Base-by-base conservation (phyloP, 2,329 filamentous ascomycete species). In the Diplodia corticola region DNA sequence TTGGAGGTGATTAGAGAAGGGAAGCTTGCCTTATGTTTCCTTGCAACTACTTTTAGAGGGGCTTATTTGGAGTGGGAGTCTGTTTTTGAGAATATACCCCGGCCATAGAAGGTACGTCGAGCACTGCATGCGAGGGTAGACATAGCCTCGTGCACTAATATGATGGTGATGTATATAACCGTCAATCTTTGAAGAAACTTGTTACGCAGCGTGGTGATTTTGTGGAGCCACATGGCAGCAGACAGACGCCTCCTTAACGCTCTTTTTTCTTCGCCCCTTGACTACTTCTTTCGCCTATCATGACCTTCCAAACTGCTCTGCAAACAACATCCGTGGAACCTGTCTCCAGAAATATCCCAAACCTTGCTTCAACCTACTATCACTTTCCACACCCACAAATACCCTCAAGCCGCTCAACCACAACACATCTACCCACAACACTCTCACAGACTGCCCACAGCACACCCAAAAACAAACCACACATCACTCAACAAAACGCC, bases 101-200 rank as follows among this genome's bases (percentile, higher is more conserved):
- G 57, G 57, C 44, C 57, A 61, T 61, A 49, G 57, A 61, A 30
- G 57, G 57, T 49, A 49, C 44, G 26, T 61, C 40, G n/a, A 35
- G 57, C 40, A 49, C 44, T 35, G 37, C 57, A 49, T 61, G 4
- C 12, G 26, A 49, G 57, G 57, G 24, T 35, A 44, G 7, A 24
- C 9, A 49, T 2, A 33, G 44, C 24, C 44, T 49, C 44, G 44
- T 49, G 26, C 40, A 15, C 12, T 33, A 49, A 24, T 49, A 24
- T 20, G 22, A 22, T 37, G 20, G 26, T 55, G 17, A 33, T 33
- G 33, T 49, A n/a, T 12, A 59, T 7, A 15, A 33, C 24, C 10
- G 20, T 35, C 17, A 30, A 12, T 26, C 33, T n/a, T 46, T 15
- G 1, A 30, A 20, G 5, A 7, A 46, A 44, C 15, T 46, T 46